These are phyloP conservation scores for Oenanthe sinensis DNA, from an alignment of 129 eudicot genomes.

Conservation along the genomic window DNA sequence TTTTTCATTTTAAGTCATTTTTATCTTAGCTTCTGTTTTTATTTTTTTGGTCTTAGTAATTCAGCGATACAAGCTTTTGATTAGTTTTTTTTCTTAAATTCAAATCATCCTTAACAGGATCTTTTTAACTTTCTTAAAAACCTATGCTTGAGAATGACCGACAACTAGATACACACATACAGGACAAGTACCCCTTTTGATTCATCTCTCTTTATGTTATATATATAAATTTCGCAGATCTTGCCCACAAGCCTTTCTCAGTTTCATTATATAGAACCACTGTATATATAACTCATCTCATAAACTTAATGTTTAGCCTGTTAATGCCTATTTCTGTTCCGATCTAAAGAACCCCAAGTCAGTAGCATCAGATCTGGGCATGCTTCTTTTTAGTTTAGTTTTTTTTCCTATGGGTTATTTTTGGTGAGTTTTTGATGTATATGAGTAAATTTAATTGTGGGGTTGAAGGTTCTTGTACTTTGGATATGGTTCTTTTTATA, in stretches of 20 bases:
- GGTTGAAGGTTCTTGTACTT: neutral
- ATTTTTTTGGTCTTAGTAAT: neutral
- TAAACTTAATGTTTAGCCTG: neutral
- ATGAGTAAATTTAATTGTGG: neutral
- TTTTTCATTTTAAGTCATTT: neutral
- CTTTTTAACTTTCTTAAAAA: neutral
- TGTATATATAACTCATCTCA: neutral
- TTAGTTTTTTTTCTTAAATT: no score
- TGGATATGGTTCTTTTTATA: no score
- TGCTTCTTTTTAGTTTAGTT: neutral
- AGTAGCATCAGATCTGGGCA: neutral
- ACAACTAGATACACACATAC: neutral
- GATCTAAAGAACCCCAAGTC: neutral
- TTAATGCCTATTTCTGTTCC: neutral
- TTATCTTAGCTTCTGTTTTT: neutral
- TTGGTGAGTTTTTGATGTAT: neutral
- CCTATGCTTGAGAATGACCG: neutral
- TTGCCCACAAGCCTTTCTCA: neutral
- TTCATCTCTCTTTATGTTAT: neutral
- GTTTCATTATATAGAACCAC: no score
- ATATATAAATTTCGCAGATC: neutral
- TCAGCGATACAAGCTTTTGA: neutral
- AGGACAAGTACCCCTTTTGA: neutral
- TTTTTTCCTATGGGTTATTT: neutral
- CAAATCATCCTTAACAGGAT: neutral